A percentile compares a stretch with the other conserved stretches of the same genome.
These are phyloP conservation scores for Candida orba DNA, from an alignment of 805 yeast species.

Conservation along the genomic window DNA sequence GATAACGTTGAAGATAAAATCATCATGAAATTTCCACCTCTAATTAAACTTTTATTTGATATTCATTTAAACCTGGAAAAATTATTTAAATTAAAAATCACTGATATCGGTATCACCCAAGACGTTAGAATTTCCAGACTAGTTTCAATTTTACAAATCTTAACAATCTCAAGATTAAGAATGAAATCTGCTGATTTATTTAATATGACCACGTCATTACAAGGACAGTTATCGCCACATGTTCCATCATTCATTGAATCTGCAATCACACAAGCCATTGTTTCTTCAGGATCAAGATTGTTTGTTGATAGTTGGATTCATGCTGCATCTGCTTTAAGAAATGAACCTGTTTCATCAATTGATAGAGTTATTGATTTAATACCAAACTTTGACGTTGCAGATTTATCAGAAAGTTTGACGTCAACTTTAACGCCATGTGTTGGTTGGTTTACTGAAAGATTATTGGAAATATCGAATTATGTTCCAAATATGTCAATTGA, in stretches of 20 bases:
- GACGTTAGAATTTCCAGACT: constrained; percentile 62
- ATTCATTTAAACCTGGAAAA: constrained; percentile 61
- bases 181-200: constrained; percentile 53
- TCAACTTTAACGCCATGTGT: constrained; percentile 71
- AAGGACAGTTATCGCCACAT: constrained; percentile 32
- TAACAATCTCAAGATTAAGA: constrained; percentile 58
- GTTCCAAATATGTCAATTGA: constrained; percentile 73
- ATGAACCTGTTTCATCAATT: constrained; percentile 21
- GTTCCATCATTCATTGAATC: constrained; percentile 85
- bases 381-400: constrained; percentile 29
- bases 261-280: constrained; percentile 63
- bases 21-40: constrained; percentile 52
- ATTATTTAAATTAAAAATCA: constrained; percentile 56
- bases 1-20: constrained; percentile 38
- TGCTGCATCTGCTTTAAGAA: constrained; percentile 29
- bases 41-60: constrained; percentile 57
- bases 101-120: constrained; percentile 50
- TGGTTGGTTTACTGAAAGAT: constrained; percentile 83
- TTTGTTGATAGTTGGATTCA: constrained; percentile 64
- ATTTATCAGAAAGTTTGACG: constrained; percentile 22
- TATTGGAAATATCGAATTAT: constrained; percentile 66
- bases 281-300: constrained; percentile 73
- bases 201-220: constrained; percentile 8
- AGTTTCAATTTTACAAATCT: constrained; percentile 57
- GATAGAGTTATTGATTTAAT: constrained; percentile 26